Base-by-base conservation (phyloP, 495 filamentous ascomycete species). In the Apiosordaria backusii region DNA sequence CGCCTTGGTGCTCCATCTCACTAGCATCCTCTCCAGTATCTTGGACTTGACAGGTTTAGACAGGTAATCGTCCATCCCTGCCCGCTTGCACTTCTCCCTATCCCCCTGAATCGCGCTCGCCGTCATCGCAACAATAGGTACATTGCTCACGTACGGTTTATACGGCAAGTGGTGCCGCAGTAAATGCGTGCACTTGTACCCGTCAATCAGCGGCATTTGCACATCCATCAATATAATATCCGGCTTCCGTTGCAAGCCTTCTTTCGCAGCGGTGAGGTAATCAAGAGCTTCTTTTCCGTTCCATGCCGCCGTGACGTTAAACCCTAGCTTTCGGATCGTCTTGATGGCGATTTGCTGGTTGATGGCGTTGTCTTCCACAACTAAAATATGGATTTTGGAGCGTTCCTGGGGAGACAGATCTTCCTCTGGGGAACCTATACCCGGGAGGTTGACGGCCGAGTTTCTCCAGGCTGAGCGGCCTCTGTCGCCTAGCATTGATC, bases 211-310 rank as follows among this genome's bases (percentile, higher is more conserved):
- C 4, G 90, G 89, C 90, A 95, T 93, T 74, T 93, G 90, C 0
- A 93, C 86, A 70, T 96, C 90, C 92, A 96, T 95, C 7, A 94
- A 81, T 57, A 94, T 90, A n/a, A 94, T 88, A 67, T 94, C 85
- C 1, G 90, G 86, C 61, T 79, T 83, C 9, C 78, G 75, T 50
- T 83, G 73, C 25, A 50, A 74, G 15, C 81, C 77, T 3, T 70
- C 57, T 29, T 74, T 65, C 23, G 78, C 75, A 5, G 71, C 76
- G 4, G 66, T 63, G 25, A 90, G 70, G 67, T 91, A 90, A 19
- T 91, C 85, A 3, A 95, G 84, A 6, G 89, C 90, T 71, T 93
- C 88, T 66, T 87, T 80, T 4, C 92, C 91, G 70, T 94, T 92
- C 81, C 85, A 90, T 0, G 88, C 87, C 1, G 89, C 89, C 16